These are phyloP conservation scores for Paramecium primaurelia DNA, from an alignment of 73 alveolate genomes.

Conservation along the genomic window DNA sequence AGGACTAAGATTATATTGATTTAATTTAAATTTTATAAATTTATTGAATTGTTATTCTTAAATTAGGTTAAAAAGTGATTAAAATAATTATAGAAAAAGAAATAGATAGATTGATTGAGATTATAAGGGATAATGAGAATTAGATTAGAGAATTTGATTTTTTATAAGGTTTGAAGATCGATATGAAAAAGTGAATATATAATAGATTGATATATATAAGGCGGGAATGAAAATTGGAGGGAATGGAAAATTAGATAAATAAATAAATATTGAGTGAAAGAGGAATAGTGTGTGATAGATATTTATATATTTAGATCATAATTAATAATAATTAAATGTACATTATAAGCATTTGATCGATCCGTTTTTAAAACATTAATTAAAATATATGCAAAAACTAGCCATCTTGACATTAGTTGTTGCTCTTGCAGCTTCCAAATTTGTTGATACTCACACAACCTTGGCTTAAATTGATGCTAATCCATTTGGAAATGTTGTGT, in stretches of 20 bases:
- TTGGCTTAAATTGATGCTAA: constrained; percentile 49
- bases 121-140: not conserved
- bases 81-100: not conserved
- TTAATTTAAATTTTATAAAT: not conserved
- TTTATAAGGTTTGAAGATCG: not conserved
- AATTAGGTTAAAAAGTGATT: not conserved
- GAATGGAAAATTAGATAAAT: not conserved
- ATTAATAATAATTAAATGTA: not conserved
- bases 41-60: not conserved
- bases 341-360: constrained; percentile 9
- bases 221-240: not conserved
- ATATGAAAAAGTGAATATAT: not conserved
- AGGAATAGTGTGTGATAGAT: not conserved
- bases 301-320: not conserved
- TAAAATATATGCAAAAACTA: constrained; percentile 45
- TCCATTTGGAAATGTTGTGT: constrained; percentile 52
- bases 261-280: not conserved
- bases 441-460: constrained; percentile 6
- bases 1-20: not conserved
- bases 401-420: constrained; percentile 40
- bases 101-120: not conserved
- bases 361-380: constrained; percentile 29
- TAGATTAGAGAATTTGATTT: not conserved
- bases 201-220: not conserved
- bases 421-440: constrained; percentile 43